Evolutionary conservation across 169 alveolate species (phyloP).

Genomic region (Plasmodium knowlesi): DNA sequence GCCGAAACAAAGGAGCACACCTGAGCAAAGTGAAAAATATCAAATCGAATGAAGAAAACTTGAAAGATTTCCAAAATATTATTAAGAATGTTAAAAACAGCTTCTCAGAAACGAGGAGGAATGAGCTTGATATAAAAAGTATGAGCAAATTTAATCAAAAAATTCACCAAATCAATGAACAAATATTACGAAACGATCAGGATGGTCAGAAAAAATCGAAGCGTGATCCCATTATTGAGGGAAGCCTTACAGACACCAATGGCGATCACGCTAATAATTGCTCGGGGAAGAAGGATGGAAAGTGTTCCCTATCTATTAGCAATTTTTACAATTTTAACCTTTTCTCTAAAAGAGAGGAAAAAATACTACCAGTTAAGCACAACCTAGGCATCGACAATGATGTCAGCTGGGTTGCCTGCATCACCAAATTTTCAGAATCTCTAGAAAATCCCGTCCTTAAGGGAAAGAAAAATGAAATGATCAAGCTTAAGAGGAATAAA

Average conservation of each 20-base stretch:
- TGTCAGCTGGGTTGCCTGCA: constrained; percentile 68
- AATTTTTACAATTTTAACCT: constrained; percentile 40
- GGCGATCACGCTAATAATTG: background rate
- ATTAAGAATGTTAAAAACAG: constrained; percentile 17
- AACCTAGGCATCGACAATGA: constrained; percentile 56
- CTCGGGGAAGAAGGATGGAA: background rate
- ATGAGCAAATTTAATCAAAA: constrained; percentile 11
- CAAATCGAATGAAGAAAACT: constrained; percentile 50
- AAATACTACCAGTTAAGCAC: constrained; percentile 3
- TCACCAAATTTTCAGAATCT: constrained; percentile 40
- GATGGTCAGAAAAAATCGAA: background rate
- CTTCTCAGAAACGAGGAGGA: constrained; percentile 10
- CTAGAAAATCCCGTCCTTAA: constrained; percentile 36
- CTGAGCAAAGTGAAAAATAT: constrained; percentile 30
- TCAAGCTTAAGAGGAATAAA: constrained; percentile 2
- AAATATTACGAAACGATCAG: background rate
- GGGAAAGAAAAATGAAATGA: constrained; percentile 58
- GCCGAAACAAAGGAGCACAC: background rate
- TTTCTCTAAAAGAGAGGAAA: constrained; percentile 43
- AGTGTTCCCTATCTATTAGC: constrained; percentile 11
- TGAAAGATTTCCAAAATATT: constrained; percentile 51
- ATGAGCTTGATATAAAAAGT: constrained; percentile 1
- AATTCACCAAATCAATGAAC: constrained; percentile 18
- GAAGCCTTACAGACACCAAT: background rate
- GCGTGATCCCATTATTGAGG: background rate